A percentile compares a stretch with the other conserved stretches of the same genome.
Evolutionary conservation across 2,329 filamentous ascomycete species (phyloP).

Genomic region (Ustulina deusta): DNA sequence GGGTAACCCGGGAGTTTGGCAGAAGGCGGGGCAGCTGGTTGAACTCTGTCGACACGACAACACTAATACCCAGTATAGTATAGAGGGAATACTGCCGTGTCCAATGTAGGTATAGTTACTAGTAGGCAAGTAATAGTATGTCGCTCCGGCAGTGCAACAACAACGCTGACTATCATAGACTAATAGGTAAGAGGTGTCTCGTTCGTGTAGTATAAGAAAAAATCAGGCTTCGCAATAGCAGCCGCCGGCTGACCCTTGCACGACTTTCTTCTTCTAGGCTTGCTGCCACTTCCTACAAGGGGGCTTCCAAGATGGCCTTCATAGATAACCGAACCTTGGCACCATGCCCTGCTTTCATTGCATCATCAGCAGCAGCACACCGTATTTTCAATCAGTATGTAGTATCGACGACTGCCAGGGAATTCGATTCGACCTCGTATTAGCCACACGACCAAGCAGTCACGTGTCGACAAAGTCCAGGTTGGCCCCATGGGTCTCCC

Average conservation of each 20-base stretch:
- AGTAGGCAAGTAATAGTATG: too few species aligned
- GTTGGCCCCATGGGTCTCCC: neutral
- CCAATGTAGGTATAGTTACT: neutral
- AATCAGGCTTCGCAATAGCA: constrained; percentile 4
- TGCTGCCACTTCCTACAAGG: constrained; percentile 25
- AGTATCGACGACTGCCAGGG: neutral
- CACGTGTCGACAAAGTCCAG: constrained; percentile 19
- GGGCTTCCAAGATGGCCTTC: constrained; percentile 25
- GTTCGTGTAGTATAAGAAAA: neutral
- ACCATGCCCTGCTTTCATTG: constrained; percentile 22
- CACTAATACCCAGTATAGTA: too few species aligned
- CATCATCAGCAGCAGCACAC: constrained; percentile 10
- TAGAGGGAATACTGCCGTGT: too few species aligned
- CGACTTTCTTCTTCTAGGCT: constrained; percentile 31
- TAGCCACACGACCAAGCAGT: constrained; percentile 6
- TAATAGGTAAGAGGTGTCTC: neutral
- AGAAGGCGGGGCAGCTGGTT: constrained; percentile 15
- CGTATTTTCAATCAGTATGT: neutral
- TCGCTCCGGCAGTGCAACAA: neutral
- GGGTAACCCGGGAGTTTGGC: constrained; percentile 30
- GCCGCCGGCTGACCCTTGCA: constrained; percentile 1
- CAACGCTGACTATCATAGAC: neutral
- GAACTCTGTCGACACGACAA: constrained; percentile 1
- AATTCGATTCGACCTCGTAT: neutral
- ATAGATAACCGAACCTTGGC: constrained; percentile 37